A percentile compares a stretch with the other conserved stretches of the same genome.
Conservation (phyloP, 2,329 filamentous ascomycete species). For the Penicillium sp. region DNA sequence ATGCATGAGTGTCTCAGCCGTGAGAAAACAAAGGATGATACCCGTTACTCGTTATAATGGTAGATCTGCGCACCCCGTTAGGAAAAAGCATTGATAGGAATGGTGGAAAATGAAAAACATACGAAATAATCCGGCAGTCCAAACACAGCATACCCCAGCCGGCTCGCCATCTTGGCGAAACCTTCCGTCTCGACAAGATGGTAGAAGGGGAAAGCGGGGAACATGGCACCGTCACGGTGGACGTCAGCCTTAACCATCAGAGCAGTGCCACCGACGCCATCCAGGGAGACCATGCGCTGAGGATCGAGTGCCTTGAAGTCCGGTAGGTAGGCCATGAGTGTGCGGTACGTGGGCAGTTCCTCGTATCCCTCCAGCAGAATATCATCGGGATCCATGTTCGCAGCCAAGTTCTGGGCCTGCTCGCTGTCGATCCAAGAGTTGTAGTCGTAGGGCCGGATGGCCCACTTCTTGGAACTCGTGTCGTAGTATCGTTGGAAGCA, state of each 20-base stretch:
- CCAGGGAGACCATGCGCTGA: slow-evolving; percentile 67
- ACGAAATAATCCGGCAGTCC: slow-evolving; percentile 98
- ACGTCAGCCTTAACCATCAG: slow-evolving; percentile 94
- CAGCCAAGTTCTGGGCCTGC: slow-evolving; percentile 68
- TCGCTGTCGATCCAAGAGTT: slow-evolving; percentile 96
- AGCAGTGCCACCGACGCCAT: slow-evolving; percentile 90
- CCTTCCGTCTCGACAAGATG: slow-evolving; percentile 97
- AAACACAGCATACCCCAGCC: slow-evolving; percentile 77
- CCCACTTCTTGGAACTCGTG: slow-evolving; percentile 63
- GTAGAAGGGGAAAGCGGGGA: slow-evolving; percentile 93
- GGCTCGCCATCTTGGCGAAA: slow-evolving; percentile 92
- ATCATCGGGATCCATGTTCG: slow-evolving; percentile 82
- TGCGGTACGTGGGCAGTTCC: slow-evolving; percentile 87
- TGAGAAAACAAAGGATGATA: not conserved
- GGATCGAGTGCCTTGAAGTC: slow-evolving; percentile 50
- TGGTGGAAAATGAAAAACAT: slow-evolving; percentile 32
- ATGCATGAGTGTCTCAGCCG: slow-evolving; percentile 1
- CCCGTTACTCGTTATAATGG: slow-evolving; percentile 75
- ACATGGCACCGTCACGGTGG: slow-evolving; percentile 96
- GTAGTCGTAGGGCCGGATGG: slow-evolving; percentile 86
- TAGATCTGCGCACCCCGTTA: slow-evolving; percentile 59
- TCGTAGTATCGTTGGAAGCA: slow-evolving; percentile 88
- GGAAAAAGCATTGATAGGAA: slow-evolving; percentile 1
- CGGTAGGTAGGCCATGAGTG: slow-evolving; percentile 81
- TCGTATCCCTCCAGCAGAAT: slow-evolving; percentile 89